Base-by-base conservation (phyloP, 345 rosid species). In the Gynandropsis gynandra region DNA sequence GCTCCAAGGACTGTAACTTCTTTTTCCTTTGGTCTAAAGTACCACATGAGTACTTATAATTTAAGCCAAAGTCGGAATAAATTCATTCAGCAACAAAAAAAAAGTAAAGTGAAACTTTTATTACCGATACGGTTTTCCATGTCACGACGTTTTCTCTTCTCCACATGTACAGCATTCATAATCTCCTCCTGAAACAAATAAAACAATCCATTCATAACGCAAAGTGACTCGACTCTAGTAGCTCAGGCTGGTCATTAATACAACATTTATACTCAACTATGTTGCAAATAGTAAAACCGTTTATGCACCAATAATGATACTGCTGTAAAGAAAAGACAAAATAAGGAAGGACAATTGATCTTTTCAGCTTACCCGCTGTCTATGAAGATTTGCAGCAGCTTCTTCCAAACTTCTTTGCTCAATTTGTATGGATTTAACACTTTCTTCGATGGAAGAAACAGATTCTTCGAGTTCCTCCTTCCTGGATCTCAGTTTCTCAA, bases 361-460 rank as follows among this genome's bases (percentile, higher is more conserved):
- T 33, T 46, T 61, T 56, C 49, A 29, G 13, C 66, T 57, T 71
- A 83, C 93, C 81, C 96, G 77, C 60, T 77, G 69, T 59, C 70
- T 90, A 16, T 73, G 77, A 54, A 81, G 76, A 46, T 72, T 70
- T 42, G 96, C 83, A 60, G 72, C 85, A 68, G 70, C 83, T 47
- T 80, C 82, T 64, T 90, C 98, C 39, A 84, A 47, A 16, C 46
- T 67, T 58, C 83, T 77, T 54, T 72, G 80, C 73, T 87, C 89
- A 37, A 39, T 60, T 62, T 66, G 78, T 13, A 83, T 50, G 58
- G 54, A 54, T 70, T 73, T 78, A 40, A 56, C 21, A 56, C 54
- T 59, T 47, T 77, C 82, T 59, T 82, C 89, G 10, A 74, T 3
- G 31, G 59, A 56, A 50, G 34, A 42, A 38, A 82, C 61, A 35